Evolutionary conservation across 139 green algal genomes (phyloP).

Genomic region (Asterochloris sp.): DNA sequence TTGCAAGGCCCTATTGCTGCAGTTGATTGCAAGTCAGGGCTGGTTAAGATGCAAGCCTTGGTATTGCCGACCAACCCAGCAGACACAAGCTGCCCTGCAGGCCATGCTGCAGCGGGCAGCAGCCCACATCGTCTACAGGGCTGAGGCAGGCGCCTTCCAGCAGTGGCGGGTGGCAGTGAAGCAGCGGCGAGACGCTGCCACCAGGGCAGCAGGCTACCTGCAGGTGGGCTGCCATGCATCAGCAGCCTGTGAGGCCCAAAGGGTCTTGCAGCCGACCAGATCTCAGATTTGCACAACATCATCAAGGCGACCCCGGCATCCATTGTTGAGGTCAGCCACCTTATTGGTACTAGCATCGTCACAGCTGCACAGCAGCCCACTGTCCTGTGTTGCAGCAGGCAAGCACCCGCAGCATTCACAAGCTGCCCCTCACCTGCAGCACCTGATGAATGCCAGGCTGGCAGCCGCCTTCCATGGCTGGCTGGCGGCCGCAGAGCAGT

Average conservation of each 20-base stretch:
- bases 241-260: too few species aligned
- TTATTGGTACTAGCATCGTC: too few species aligned
- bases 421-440: neutral
- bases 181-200: neutral
- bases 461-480: slow-evolving; percentile 11
- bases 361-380: too few species aligned
- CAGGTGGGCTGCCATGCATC: too few species aligned
- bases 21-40: too few species aligned
- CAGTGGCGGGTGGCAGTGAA: neutral
- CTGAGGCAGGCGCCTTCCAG: slow-evolving; percentile 10
- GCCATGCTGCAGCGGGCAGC: neutral
- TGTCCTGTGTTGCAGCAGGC: too few species aligned
- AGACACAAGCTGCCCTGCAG: neutral
- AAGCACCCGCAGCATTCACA: too few species aligned
- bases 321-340: too few species aligned
- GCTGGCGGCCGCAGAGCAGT: neutral
- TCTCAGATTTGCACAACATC: too few species aligned
- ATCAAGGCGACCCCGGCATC: too few species aligned
- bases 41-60: neutral
- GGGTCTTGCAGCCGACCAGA: too few species aligned
- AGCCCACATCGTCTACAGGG: slow-evolving; percentile 3
- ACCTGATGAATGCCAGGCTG: slow-evolving; percentile 17
- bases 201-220: neutral
- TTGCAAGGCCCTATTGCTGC: too few species aligned
- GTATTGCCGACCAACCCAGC: neutral